Conservation (phyloP, 2,329 filamentous ascomycete species). For the Claviceps sp. region DNA sequence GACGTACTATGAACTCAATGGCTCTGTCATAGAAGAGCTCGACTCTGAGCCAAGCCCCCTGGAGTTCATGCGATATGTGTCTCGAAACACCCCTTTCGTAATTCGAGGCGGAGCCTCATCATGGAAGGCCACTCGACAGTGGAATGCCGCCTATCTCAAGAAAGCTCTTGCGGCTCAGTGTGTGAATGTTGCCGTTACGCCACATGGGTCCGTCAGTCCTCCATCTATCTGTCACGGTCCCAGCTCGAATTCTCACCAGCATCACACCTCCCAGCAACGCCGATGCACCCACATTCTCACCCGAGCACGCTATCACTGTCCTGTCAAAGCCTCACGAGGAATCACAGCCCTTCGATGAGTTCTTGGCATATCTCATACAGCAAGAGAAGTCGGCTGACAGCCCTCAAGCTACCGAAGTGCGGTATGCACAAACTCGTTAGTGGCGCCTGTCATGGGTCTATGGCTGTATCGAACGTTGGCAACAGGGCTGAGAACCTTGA, state of each 20-base stretch:
- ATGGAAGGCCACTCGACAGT: constrained; percentile 50
- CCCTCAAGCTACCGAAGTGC: constrained; percentile 31
- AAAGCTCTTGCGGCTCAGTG: constrained; percentile 36
- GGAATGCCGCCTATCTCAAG: constrained; percentile 49
- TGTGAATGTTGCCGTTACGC: constrained; percentile 71
- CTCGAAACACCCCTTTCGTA: constrained; percentile 62
- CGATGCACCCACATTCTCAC: constrained; percentile 20
- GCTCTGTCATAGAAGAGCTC: constrained; percentile 44
- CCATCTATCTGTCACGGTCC: not conserved
- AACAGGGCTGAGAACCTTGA: not conserved
- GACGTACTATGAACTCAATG: constrained; percentile 63
- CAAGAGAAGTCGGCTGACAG: constrained; percentile 36
- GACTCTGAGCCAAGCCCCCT: constrained; percentile 54
- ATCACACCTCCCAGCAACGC: constrained; percentile 19
- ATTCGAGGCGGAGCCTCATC: constrained; percentile 45
- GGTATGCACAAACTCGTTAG: constrained; percentile 65
- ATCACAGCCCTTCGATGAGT: constrained; percentile 44
- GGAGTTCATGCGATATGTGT: constrained; percentile 68
- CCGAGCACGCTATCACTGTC: constrained; percentile 20
- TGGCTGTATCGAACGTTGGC: not conserved
- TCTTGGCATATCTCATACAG: constrained; percentile 45
- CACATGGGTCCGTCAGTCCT: constrained; percentile 36
- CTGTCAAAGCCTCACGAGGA: constrained; percentile 65
- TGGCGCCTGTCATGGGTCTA: constrained; percentile 3
- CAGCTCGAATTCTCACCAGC: not conserved